Conservation (phyloP, 2,329 filamentous ascomycete species). For the Sporothrix curviconia region DNA sequence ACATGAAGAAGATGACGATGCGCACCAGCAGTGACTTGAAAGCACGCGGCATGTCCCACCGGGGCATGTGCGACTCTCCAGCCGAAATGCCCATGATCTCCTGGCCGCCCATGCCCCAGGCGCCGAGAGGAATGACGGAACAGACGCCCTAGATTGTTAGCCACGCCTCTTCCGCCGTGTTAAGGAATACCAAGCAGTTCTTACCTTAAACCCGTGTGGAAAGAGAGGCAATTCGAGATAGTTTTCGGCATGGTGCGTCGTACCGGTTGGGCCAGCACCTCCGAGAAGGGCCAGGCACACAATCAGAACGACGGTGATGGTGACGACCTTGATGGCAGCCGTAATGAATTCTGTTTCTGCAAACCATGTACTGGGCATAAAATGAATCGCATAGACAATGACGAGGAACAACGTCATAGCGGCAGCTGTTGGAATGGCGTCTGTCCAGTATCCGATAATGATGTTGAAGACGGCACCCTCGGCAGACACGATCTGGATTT, state of each 20-base stretch:
- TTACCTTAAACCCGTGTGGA: slow-evolving; percentile 63
- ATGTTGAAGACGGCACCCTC: slow-evolving; percentile 16
- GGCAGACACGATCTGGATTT: slow-evolving; percentile 14
- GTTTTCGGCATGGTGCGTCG: slow-evolving; percentile 18
- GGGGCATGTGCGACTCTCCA: slow-evolving; percentile 17
- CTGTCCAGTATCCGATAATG: slow-evolving; percentile 37
- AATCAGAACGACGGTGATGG: slow-evolving; percentile 16
- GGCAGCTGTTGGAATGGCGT: slow-evolving; percentile 37
- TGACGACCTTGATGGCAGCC: slow-evolving; percentile 21
- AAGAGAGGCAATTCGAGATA: slow-evolving; percentile 29
- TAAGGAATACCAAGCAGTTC: too few relatives aligned
- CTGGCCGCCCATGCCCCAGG: slow-evolving; percentile 57
- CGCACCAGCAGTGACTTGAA: slow-evolving; percentile 16
- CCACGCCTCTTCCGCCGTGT: too few relatives aligned
- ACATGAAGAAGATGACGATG: slow-evolving; percentile 19
- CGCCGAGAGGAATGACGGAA: slow-evolving; percentile 69
- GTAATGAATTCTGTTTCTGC: slow-evolving; percentile 31
- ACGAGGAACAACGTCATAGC: slow-evolving; percentile 32
- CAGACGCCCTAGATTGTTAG: too few relatives aligned
- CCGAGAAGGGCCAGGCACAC: slow-evolving; percentile 16
- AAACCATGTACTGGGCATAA: slow-evolving; percentile 41
- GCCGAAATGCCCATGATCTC: slow-evolving; percentile 57
- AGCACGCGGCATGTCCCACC: slow-evolving; percentile 19
- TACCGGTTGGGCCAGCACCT: too few relatives aligned
- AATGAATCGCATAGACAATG: slow-evolving; percentile 28